phyloP scores from a whole-genome alignment of 1,139 yeast genomes.

The Blastobotrys capitulatus region DNA sequence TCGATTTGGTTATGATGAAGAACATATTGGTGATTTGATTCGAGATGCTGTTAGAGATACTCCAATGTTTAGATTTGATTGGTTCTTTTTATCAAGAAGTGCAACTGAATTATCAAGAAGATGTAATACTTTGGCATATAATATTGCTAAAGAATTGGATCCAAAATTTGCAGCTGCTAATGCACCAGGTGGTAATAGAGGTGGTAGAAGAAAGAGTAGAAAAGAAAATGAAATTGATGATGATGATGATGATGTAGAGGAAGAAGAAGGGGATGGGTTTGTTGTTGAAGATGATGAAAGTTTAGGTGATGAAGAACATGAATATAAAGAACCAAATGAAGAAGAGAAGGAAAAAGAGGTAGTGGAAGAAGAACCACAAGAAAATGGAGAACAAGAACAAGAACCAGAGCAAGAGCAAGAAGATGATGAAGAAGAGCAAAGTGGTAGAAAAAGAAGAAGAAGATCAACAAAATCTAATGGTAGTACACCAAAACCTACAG shows the following conservation, averaged over 20 bases:
- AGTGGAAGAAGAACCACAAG: slow-evolving; percentile 2
- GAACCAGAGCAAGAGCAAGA: slow-evolving; percentile 14
- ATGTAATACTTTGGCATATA: slow-evolving; percentile 68
- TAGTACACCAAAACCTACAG: not conserved
- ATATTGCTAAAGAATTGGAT: slow-evolving; percentile 75
- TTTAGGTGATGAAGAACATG: not conserved
- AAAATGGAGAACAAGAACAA: slow-evolving; percentile 5
- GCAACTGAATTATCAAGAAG: slow-evolving; percentile 81
- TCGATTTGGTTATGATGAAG: slow-evolving; percentile 69
- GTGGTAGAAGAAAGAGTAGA: not conserved
- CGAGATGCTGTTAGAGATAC: slow-evolving; percentile 69
- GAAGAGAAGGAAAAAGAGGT: slow-evolving; percentile 14
- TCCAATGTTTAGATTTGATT: slow-evolving; percentile 78
- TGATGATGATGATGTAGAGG: not conserved
- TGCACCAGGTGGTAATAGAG: slow-evolving; percentile 1
- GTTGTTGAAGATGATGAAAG: not conserved
- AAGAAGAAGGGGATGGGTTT: slow-evolving; percentile 4
- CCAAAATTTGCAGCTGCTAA: slow-evolving; percentile 8
- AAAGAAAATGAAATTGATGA: not conserved
- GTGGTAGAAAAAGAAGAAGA: slow-evolving; percentile 5
- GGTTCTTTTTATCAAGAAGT: slow-evolving; percentile 82
- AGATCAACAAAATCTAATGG: slow-evolving; percentile 6
- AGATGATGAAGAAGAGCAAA: slow-evolving; percentile 1
- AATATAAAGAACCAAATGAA: not conserved
- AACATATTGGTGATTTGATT: slow-evolving; percentile 65